Conservation (phyloP, 129 eudicot genomes). For the Calendula officinalis region DNA sequence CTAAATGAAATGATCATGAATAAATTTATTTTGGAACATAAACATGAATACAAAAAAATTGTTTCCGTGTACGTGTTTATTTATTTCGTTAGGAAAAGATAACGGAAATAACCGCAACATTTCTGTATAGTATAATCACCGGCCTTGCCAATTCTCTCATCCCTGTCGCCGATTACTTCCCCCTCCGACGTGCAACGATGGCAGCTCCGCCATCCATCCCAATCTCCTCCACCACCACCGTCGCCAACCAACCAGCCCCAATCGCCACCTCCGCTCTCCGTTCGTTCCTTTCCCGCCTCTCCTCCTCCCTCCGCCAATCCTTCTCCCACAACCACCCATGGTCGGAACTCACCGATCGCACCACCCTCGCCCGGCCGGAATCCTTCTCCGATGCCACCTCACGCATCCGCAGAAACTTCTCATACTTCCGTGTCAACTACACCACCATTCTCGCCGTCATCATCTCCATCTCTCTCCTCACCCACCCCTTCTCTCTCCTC, state of each 20-base stretch:
- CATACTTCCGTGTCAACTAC: slow-evolving; percentile 80
- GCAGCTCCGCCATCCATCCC: slow-evolving; percentile 53
- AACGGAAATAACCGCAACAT: slow-evolving; percentile 9
- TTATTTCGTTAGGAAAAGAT: too few species aligned
- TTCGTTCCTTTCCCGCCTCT: slow-evolving; percentile 51
- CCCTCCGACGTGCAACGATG: slow-evolving; percentile 23
- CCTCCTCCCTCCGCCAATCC: slow-evolving; percentile 61
- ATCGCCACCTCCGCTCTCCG: slow-evolving; percentile 70
- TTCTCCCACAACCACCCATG: slow-evolving; percentile 86
- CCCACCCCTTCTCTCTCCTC: slow-evolving; percentile 82
- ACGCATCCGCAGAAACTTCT: slow-evolving; percentile 74
- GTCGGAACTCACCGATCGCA: slow-evolving; percentile 69
- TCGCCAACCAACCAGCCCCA: slow-evolving; percentile 25
- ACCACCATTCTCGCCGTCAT: slow-evolving; percentile 46
- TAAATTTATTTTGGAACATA: too few species aligned
- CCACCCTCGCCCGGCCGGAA: slow-evolving; percentile 74
- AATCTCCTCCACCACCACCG: slow-evolving; percentile 32
- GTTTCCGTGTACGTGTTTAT: too few species aligned
- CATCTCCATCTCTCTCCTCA: slow-evolving; percentile 68
- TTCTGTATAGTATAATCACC: neutral
- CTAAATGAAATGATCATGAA: too few species aligned
- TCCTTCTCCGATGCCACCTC: slow-evolving; percentile 67
- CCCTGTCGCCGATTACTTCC: neutral
- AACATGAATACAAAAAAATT: too few species aligned
- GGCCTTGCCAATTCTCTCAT: neutral